These are phyloP conservation scores for Euphorbia schlechtendalii DNA, from an alignment of 441 rosid species.

Conservation along the genomic window DNA sequence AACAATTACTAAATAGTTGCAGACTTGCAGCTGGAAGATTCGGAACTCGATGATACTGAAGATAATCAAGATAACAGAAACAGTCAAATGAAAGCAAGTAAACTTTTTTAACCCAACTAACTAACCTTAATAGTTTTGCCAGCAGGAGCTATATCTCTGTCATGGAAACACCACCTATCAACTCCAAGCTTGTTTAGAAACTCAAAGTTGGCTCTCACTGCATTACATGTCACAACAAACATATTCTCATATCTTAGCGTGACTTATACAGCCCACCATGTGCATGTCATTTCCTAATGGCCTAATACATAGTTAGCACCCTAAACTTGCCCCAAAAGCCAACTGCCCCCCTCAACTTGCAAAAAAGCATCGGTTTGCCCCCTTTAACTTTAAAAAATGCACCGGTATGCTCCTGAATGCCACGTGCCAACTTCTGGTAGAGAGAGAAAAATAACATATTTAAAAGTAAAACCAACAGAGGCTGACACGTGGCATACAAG, in stretches of 20 bases:
- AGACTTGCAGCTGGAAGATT: background rate
- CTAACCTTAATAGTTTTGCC: conserved; percentile 70
- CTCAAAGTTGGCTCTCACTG: conserved; percentile 99
- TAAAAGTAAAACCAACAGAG: too few species aligned
- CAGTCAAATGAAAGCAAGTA: background rate
- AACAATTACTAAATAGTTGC: background rate
- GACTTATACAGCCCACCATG: background rate
- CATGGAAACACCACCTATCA: conserved; percentile 96
- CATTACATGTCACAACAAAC: conserved; percentile 11
- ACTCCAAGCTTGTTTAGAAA: conserved; percentile 87
- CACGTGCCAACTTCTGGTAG: too few species aligned
- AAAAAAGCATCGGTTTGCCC: too few species aligned
- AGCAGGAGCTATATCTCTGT: conserved; percentile 92
- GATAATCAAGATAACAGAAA: background rate
- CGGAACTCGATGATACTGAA: background rate
- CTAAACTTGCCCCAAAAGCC: too few species aligned
- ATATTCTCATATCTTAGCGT: conserved; percentile 3
- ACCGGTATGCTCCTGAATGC: too few species aligned
- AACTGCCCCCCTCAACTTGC: too few species aligned
- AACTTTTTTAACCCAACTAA: background rate
- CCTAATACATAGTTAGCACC: too few species aligned
- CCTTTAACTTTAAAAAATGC: too few species aligned
- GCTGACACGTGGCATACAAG: too few species aligned
- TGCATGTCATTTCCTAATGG: background rate
- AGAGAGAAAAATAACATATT: too few species aligned